Base-by-base conservation (phyloP, 352 stramenopile genomes). In the Thraustochytrium aureum region DNA sequence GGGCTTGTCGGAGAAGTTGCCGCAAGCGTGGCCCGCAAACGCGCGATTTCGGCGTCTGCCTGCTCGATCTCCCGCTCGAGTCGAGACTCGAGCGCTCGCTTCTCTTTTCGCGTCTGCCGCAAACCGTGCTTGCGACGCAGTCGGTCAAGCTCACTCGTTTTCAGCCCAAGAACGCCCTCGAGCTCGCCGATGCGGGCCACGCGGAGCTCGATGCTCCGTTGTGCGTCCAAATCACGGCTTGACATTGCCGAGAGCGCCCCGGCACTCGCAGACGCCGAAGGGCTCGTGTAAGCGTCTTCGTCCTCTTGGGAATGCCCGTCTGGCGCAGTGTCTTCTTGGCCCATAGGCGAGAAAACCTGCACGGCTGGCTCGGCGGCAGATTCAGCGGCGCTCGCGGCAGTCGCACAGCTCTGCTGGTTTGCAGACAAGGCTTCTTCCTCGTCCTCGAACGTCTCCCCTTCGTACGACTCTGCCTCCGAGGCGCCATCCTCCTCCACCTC, bases 391-490 rank as follows among this genome's bases (percentile, higher is more conserved):
- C n/a, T n/a, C n/a, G n/a, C n/a, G n/a, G n/a, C n/a, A n/a, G n/a
- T n/a, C n/a, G n/a, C n/a, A n/a, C n/a, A n/a, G n/a, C n/a, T n/a
- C n/a, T n/a, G n/a, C n/a, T n/a, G n/a, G n/a, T n/a, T n/a, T n/a
- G n/a, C n/a, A n/a, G n/a, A n/a, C n/a, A n/a, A n/a, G n/a, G n/a
- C n/a, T n/a, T 74, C 42, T 7, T 42, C 64, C 39, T 74, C 64
- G 17, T 74, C 41, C 26, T 74, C 64, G 61, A 74, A 74, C 42
- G 26, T 74, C 5, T 74, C 64, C 33, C 61, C 64, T 30, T 74
- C 22, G 33, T 61, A 60, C 5, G 26, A 20, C 2, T 32, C 22
- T 20, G 42, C 61, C 6, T 5, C 3, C 4, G 10, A 20, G 26
- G 56, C 32, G 32, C 7, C 20, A 64, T 20, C 56, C n/a, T 66